Base-by-base conservation (phyloP, 2,329 filamentous ascomycete species). In the Colletotrichum navitas region DNA sequence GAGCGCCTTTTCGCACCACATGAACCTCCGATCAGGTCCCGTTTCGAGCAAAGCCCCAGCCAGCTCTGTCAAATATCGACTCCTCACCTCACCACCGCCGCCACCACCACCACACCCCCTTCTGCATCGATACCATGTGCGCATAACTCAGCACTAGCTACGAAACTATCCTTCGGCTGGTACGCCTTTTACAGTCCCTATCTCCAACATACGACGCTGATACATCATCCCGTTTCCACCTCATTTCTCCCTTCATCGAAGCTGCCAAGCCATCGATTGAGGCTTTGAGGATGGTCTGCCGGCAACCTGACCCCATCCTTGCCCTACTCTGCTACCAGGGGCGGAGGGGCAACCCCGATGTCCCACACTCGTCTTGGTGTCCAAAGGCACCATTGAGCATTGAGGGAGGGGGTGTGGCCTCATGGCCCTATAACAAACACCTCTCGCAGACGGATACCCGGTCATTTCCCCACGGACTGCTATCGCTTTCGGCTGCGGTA, bases 301-400 rank as follows among this genome's bases (percentile, higher is more conserved):
- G 36, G 65, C 68, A 59, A 56, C 68, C 68, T 68, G 64, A 54
- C n/a, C 49, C 68, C 65, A 68, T 71, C 68, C 65, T 58, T 60
- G 68, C 32, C 36, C 32, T 34, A 36, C 51, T 36, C 49, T 52
- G 34, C 36, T 39, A 36, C n/a, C n/a, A 16, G 59, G 60, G 32
- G 14, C 32, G 14, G 47, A 56, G 56, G 63, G 61, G 36, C 34
- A 26, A 36, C 64, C 68, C 58, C 49, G 64, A 59, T 58, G 59
- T 68, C 65, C 68, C 52, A 49, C 58, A 45, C 63, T 66, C 41
- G 47, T 62, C 45, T 32, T 34, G 58, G 43, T 52, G 43, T 68
- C 45, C 34, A 45, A 59, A 59, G 47, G 47, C 43, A 55, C 56
- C 56, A 62, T 56, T 47, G 16, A 47, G 45, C 51, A 26, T 62